These are phyloP conservation scores for Vitis hybrid DNA, from an alignment of 177 flowering plant genomes.

Conservation along the genomic window DNA sequence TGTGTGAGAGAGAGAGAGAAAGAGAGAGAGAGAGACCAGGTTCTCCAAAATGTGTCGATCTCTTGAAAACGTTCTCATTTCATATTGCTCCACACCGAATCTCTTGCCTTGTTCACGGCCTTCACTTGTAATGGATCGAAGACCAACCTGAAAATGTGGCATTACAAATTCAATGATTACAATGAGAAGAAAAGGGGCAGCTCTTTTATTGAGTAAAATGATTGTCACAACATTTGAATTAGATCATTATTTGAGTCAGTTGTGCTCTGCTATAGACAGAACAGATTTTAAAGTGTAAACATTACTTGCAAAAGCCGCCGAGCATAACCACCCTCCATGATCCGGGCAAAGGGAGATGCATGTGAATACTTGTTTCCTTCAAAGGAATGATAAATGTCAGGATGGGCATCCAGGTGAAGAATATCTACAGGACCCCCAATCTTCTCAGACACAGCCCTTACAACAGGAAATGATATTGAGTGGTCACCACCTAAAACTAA, in stretches of 20 bases:
- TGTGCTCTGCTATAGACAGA: not conserved
- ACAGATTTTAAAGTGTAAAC: not conserved
- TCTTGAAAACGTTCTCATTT: slow-evolving; percentile 90
- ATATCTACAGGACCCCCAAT: slow-evolving; percentile 97
- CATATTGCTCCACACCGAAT: slow-evolving; percentile 92
- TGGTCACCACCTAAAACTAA: slow-evolving; percentile 96
- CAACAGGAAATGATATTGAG: slow-evolving; percentile 91
- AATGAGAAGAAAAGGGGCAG: not conserved
- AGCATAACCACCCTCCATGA: slow-evolving; percentile 99
- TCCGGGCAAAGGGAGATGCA: slow-evolving; percentile 97
- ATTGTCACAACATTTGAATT: no score
- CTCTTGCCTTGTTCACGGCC: slow-evolving; percentile 93
- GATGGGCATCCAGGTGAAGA: slow-evolving; percentile 99
- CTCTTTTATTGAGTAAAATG: no score
- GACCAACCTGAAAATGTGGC: slow-evolving; percentile 68
- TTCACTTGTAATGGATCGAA: slow-evolving; percentile 83
- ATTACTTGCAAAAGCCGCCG: slow-evolving; percentile 85
- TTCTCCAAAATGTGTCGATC: slow-evolving; percentile 81
- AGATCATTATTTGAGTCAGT: not conserved
- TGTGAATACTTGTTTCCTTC: slow-evolving; percentile 98
- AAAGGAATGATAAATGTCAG: slow-evolving; percentile 86
- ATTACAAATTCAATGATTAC: slow-evolving; percentile 8
- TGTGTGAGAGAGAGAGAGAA: slow-evolving; percentile 8
- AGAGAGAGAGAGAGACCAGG: slow-evolving; percentile 57
- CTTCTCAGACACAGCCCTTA: slow-evolving; percentile 93